phyloP scores from a whole-genome alignment of 176 grass and related monocot genomes.

The Zea mays region DNA sequence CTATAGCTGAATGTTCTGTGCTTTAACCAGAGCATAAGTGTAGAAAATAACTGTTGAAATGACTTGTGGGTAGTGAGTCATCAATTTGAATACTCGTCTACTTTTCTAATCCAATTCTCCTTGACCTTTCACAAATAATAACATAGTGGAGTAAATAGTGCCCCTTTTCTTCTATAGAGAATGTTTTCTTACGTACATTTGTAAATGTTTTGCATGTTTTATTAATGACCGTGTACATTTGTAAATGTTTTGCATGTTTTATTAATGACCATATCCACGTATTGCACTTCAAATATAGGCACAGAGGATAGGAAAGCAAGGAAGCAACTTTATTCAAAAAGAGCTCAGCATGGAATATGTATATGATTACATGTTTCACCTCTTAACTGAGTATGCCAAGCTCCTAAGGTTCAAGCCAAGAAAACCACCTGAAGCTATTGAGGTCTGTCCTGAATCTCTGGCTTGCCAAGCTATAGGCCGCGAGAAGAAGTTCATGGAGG shows the following conservation, averaged over 20 bases:
- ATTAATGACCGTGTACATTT: conserved; percentile 10
- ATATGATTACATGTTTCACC: conserved; percentile 98
- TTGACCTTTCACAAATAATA: not conserved
- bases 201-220: conserved; percentile 3
- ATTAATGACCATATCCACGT: conserved; percentile 18
- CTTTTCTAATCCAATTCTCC: not conserved
- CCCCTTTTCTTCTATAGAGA: not conserved
- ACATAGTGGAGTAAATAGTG: not conserved
- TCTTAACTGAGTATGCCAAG: conserved; percentile 84
- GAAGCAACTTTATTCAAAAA: conserved; percentile 69
- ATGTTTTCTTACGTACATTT: not conserved
- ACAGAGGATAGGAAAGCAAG: conserved; percentile 76
- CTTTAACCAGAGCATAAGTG: not conserved
- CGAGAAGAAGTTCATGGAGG: conserved; percentile 76
- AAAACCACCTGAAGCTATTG: conserved; percentile 55
- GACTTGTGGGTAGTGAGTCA: not conserved
- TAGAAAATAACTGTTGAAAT: not conserved
- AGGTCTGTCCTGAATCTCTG: conserved; percentile 70
- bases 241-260: conserved; percentile 7
- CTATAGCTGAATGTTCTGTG: conserved; percentile 10
- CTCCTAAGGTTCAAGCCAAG: conserved; percentile 85
- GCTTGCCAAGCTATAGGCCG: conserved; percentile 56
- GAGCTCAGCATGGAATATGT: conserved; percentile 72
- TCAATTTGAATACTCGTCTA: not conserved
- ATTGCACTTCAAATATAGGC: conserved; percentile 48